phyloP scores from a whole-genome alignment of 768 basidiomycete genomes.

The Gloeostereum incarnatum region DNA sequence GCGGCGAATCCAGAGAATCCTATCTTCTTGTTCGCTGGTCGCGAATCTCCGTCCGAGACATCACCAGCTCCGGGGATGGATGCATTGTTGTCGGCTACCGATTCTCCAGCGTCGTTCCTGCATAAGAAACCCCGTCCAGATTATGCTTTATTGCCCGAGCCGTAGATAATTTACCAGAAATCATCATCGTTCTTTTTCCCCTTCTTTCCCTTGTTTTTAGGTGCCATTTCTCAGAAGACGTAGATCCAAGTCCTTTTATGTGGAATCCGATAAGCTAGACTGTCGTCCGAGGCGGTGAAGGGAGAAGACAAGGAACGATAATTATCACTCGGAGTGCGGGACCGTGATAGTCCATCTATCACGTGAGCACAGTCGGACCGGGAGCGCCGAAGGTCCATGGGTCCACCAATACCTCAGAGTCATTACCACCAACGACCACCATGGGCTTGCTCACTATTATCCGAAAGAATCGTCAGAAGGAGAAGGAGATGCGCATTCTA shows the following conservation, averaged over 20 bases:
- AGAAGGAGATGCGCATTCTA: conserved; percentile 92
- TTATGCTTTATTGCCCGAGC: conserved; percentile 13
- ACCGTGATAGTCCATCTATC: no score
- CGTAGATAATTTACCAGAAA: conserved; percentile 50
- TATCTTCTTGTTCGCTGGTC: conserved; percentile 18
- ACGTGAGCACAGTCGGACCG: no score
- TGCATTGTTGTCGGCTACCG: conserved; percentile 32
- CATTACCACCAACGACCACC: no score
- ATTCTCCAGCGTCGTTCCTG: conserved; percentile 62
- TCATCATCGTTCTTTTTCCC: conserved; percentile 79
- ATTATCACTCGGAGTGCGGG: no score
- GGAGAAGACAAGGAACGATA: no score
- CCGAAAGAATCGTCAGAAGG: conserved; percentile 90
- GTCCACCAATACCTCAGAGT: no score
- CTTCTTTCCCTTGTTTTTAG: conserved; percentile 79
- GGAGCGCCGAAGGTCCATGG: no score
- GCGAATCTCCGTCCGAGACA: conserved; percentile 33
- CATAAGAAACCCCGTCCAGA: conserved; percentile 9
- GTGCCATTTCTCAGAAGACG: no score
- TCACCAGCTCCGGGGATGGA: conserved; percentile 17
- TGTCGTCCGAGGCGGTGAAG: no score
- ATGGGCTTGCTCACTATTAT: conserved; percentile 98
- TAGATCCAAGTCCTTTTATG: no score
- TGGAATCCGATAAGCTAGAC: no score
- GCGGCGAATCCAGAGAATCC: conserved; percentile 46